phyloP scores from a whole-genome alignment of 441 rosid species.

The Gossypium aridum region DNA sequence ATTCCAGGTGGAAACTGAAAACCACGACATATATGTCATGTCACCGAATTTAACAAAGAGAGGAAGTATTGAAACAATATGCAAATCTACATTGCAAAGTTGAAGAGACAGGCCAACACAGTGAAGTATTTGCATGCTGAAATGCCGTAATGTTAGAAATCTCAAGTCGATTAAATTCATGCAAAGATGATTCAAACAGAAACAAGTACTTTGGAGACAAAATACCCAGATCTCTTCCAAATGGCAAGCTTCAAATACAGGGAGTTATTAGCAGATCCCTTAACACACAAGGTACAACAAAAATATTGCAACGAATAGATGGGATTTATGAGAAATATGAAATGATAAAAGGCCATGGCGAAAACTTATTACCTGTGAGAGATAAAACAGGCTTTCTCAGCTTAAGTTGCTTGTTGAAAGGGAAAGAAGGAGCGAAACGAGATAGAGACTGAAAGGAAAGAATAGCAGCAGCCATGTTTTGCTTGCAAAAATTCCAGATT shows the following conservation, averaged over 20 bases:
- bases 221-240: not conserved
- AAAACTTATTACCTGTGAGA: conserved; percentile 31
- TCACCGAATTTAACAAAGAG: not conserved
- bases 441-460: conserved; percentile 18
- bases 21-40: not conserved
- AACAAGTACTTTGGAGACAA: no score
- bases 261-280: not conserved
- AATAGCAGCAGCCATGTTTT: conserved; percentile 31
- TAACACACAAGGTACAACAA: not conserved
- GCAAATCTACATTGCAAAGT: not conserved
- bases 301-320: not conserved
- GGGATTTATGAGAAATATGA: not conserved
- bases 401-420: conserved; percentile 26
- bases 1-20: not conserved
- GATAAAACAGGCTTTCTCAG: conserved; percentile 13
- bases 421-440: conserved; percentile 12
- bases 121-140: not conserved
- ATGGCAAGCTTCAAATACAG: not conserved
- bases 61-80: not conserved
- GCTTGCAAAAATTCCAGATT: conserved; percentile 7
- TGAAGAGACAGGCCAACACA: not conserved
- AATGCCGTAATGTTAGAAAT: not conserved
- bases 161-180: not conserved
- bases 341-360: not conserved
- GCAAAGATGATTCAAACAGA: not conserved